Base-by-base conservation (phyloP, 78 protist genomes). In the Goniomonas avonlea region DNA sequence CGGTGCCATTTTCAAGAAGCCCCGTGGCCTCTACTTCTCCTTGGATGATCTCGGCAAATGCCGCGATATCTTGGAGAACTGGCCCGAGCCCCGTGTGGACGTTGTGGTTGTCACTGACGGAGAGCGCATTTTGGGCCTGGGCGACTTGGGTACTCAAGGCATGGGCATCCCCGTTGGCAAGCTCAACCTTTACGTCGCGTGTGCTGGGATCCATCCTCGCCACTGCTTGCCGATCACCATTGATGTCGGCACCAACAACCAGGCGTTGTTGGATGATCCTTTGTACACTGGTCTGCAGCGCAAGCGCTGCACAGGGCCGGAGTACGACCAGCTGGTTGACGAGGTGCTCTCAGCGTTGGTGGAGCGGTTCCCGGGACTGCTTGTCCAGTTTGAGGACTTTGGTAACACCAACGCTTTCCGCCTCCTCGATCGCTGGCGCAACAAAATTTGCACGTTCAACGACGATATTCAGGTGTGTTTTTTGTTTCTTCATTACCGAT, bases 391-490 rank as follows among this genome's bases (percentile, higher is more conserved):
- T 29, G 98, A 96, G 76, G 98, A 96, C 81, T 91, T 96, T 71
- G 50, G 86, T 47, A 74, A 53, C n/a, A 73, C 70, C 71, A 82
- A 77, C 59, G 88, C 88, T 32, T 39, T 74, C 27, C n/a, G 7
- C 27, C 75, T 96, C 7, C 89, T 96, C 29, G 88, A 79, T 21
- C 61, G 53, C 32, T 94, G 89, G 84, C 74, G 93, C 29, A 50
- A 87, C 43, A 5, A 68, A 38, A 53, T 70, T 76, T 73, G 77
- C 23, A 90, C 94, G 78, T 96, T 96, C 94, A 96, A 96, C 69
- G 99, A 96, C 69, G 99, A 94, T 82, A 94, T 94, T 39, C 97
- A 96, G 80, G 96, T n/a, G n/a, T n/a, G n/a, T n/a, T n/a, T n/a
- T n/a, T n/a, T n/a, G n/a, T n/a, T n/a, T n/a, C n/a, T n/a, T n/a